Evolutionary conservation across 1,284 basidiomycete genomes (phyloP).

Genomic region (Cryptococcus sp.): DNA sequence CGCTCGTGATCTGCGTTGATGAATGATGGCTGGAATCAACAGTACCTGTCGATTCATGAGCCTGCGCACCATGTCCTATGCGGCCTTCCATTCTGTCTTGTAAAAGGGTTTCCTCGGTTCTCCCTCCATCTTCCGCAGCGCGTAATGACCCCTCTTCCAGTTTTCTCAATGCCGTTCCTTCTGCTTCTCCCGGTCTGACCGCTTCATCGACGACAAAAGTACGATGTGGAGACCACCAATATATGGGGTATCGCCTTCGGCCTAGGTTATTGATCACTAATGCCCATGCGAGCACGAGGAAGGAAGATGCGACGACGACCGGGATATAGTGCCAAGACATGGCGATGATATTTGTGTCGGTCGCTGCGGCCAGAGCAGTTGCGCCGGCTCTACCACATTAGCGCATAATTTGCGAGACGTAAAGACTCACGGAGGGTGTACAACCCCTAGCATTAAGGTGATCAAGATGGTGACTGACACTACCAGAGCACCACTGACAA

Average conservation of each 20-base stretch:
- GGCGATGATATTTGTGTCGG: conserved; percentile 55
- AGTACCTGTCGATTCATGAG: no score
- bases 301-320: conserved; percentile 60
- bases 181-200: conserved; percentile 2
- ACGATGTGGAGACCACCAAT: conserved; percentile 52
- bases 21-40: no score
- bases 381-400: conserved; percentile 56
- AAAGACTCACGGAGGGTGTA: conserved; percentile 60
- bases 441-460: conserved; percentile 62
- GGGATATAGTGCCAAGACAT: conserved; percentile 67
- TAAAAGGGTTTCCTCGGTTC: conserved; percentile 8
- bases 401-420: no score
- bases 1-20: no score
- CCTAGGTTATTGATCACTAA: conserved; percentile 64
- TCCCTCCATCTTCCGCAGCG: conserved; percentile 18
- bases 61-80: no score
- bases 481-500: conserved; percentile 62
- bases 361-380: conserved; percentile 58
- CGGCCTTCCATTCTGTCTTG: conserved; percentile 1
- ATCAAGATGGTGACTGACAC: conserved; percentile 59
- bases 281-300: conserved; percentile 59
- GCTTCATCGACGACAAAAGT: conserved; percentile 7
- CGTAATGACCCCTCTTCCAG: conserved; percentile 10
- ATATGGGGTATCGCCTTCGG: conserved; percentile 60
- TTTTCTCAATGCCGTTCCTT: conserved; percentile 17